These are phyloP conservation scores for Botrytis deweyae DNA, from an alignment of 2,329 filamentous ascomycete species.

Conservation along the genomic window DNA sequence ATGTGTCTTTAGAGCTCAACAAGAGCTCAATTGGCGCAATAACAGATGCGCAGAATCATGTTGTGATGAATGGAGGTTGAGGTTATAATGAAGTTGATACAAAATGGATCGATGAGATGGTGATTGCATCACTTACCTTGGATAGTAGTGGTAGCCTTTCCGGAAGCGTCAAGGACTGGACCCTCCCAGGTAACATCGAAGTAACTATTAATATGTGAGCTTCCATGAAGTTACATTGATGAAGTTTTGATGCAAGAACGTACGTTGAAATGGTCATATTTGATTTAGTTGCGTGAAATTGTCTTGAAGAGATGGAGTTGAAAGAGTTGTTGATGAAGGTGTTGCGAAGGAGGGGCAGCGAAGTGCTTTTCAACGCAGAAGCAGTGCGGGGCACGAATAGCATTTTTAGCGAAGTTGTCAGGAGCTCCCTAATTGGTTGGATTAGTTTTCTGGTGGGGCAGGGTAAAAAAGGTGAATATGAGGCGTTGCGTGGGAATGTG, in stretches of 20 bases:
- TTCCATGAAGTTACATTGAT: conserved; percentile 14
- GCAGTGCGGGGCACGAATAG: conserved; percentile 22
- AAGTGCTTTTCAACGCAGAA: conserved; percentile 23
- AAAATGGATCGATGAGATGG: conserved; percentile 18
- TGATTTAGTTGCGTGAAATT: conserved; percentile 64
- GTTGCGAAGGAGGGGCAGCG: conserved; percentile 23
- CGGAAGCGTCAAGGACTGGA: conserved; percentile 63
- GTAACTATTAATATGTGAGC: conserved; percentile 48
- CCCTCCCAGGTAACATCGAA: conserved; percentile 75
- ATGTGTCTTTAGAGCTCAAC: conserved; percentile 17
- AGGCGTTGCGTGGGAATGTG: conserved; percentile 11
- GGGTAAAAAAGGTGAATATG: conserved; percentile 1
- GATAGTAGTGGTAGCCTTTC: conserved; percentile 52
- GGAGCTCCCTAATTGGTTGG: conserved; percentile 3
- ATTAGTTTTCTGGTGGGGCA: conserved; percentile 7
- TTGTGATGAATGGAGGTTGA: not conserved
- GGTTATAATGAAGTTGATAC: not conserved
- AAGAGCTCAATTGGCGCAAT: conserved; percentile 18
- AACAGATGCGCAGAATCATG: no score
- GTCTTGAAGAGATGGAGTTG: conserved; percentile 39
- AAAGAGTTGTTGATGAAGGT: conserved; percentile 24
- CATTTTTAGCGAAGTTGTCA: conserved; percentile 21
- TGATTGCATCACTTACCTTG: conserved; percentile 53
- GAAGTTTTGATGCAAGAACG: conserved; percentile 40
- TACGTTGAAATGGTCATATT: conserved; percentile 75